Conservation (phyloP, 208 protist genomes). For the Willaertia magna region DNA sequence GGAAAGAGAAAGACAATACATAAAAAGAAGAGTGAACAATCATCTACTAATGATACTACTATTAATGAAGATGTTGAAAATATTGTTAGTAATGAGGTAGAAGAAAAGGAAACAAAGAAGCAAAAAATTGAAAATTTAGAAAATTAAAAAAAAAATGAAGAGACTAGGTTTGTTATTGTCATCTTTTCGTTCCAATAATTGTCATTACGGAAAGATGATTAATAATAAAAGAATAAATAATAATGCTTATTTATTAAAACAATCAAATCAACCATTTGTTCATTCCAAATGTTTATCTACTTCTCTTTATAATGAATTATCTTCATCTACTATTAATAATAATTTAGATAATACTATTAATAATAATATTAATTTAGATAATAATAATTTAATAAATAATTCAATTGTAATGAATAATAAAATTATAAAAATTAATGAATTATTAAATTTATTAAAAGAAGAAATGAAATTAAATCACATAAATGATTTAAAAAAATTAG, state of each 20-base stretch:
- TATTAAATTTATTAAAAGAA: constrained; percentile 12
- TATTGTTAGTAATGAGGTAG: background rate
- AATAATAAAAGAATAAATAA: constrained; percentile 10
- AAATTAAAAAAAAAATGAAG: no score
- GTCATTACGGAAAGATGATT: background rate
- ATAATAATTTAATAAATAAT: constrained; percentile 16
- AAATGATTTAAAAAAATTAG: background rate
- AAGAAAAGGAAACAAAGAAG: background rate
- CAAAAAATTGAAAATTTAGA: background rate
- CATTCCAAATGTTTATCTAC: no score
- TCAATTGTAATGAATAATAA: background rate
- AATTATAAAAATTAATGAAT: constrained; percentile 9
- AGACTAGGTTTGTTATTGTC: background rate
- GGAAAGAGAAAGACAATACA: background rate
- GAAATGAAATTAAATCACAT: background rate
- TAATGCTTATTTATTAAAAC: constrained; percentile 15
- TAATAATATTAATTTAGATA: constrained; percentile 19
- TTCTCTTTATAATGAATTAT: background rate
- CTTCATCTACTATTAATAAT: background rate
- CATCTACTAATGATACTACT: background rate
- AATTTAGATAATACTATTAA: constrained; percentile 13
- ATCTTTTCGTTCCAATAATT: background rate
- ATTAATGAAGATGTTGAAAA: background rate
- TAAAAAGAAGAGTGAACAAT: background rate
- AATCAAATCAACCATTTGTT: constrained; percentile 14